Evolutionary conservation across 2,329 filamentous ascomycete genomes (phyloP).

Genomic region (Cladosporium sphaerospermum): DNA sequence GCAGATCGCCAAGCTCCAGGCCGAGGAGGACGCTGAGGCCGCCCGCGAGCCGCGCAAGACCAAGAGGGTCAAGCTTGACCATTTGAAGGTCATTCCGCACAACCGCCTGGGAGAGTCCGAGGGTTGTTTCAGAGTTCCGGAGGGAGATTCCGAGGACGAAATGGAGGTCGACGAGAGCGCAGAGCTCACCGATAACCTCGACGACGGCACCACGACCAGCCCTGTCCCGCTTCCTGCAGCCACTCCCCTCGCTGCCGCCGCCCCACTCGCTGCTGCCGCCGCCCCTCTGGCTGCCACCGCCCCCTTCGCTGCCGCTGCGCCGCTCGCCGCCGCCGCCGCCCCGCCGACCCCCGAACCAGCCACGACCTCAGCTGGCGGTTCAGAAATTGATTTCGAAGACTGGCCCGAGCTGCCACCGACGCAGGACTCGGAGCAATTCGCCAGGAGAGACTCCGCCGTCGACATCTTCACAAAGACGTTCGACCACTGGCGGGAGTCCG

Average conservation of each 20-base stretch:
- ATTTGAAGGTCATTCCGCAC: slow-evolving; percentile 26
- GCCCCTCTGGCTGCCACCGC: too few relatives aligned
- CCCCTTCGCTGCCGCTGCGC: too few relatives aligned
- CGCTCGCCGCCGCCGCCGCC: background rate
- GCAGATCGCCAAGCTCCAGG: slow-evolving; percentile 14
- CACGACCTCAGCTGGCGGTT: background rate
- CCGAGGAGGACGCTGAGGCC: slow-evolving; percentile 21
- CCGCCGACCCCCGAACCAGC: background rate
- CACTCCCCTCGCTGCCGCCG: background rate
- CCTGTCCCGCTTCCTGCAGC: background rate
- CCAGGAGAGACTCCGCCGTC: background rate
- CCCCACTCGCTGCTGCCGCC: background rate
- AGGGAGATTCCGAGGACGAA: slow-evolving; percentile 28
- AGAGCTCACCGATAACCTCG: slow-evolving; percentile 5
- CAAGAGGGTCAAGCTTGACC: slow-evolving; percentile 29
- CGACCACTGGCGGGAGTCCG: background rate
- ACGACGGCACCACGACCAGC: background rate
- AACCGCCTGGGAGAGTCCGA: slow-evolving; percentile 25
- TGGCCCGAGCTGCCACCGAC: slow-evolving; percentile 6
- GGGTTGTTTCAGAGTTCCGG: slow-evolving; percentile 27
- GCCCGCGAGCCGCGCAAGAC: slow-evolving; percentile 16
- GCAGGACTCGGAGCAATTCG: background rate
- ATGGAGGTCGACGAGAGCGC: slow-evolving; percentile 27
- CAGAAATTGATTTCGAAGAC: background rate
- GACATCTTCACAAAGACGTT: background rate